Evolutionary conservation across 2,329 filamentous ascomycete species (phyloP), one percentile per base, ranked within the genome.

Genomic region (Trichophyton benhamiae): DNA sequence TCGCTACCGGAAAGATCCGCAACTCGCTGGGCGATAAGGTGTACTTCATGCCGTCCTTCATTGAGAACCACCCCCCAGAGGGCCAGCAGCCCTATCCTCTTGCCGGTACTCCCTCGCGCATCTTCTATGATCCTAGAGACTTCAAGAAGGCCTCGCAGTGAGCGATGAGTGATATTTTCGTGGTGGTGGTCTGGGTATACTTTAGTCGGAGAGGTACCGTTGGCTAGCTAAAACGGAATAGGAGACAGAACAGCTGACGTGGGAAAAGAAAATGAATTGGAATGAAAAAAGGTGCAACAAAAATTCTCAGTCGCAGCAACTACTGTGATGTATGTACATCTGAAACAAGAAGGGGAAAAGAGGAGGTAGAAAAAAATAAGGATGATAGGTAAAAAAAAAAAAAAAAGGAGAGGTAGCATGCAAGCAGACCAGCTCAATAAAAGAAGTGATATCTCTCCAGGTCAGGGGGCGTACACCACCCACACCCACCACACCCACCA

Each of bases 1-100:
- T 62, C 44, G 15, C 59, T n/a, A 25, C 9, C 9, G 64, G 64
- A 17, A 36, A 41, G 11, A 57, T 65, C 44, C 58, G 58, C 38
- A 65, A 67, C 25, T 63, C 59, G 17, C 63, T 62, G 22, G 67
- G 67, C 5, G 67, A 67, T 57, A 65, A 46, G 17, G 65, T 67
- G 8, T 68, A 63, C 63, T 70, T 70, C 61, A 63, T 62, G 38
- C 67, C 67, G 7, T 63, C 61, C 4, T 70, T 68, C 57, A 63
- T 70, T 33, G 63, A 63, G 22, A 63, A 64, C 13, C 65, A 66
- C 60, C 67, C 67, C 4, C 68, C 67, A 66, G 55, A 64, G 65
- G 58, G 63, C 8, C 53, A 60, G 58, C 9, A 30, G 33, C 41
- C 42, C 3, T 42, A 33, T 15, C 3, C 3, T 15, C 13, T 60